Percentiles rank a stretch among this genome's conserved stretches.
Evolutionary conservation across 2,329 filamentous ascomycete genomes (phyloP).

Genomic region (Alternaria viburni): DNA sequence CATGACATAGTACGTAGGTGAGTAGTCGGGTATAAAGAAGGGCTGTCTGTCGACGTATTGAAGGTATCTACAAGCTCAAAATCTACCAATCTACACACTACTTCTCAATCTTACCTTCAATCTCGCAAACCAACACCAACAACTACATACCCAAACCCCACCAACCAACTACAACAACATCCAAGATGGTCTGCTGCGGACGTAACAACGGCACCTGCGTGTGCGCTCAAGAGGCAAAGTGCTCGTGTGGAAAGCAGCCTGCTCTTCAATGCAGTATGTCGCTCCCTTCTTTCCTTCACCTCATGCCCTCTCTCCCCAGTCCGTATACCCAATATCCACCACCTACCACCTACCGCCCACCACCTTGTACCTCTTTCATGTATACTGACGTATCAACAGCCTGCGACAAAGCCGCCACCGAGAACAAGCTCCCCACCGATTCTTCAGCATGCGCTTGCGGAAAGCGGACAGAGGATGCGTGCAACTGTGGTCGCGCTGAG

Average conservation of each 20-base stretch:
- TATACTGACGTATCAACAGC: slow-evolving; percentile 36
- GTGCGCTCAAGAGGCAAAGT: slow-evolving; percentile 67
- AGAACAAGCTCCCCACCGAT: slow-evolving; percentile 68
- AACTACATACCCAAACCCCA: neutral
- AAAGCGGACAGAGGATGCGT: slow-evolving; percentile 67
- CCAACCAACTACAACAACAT: slow-evolving; percentile 16
- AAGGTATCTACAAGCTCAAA: neutral
- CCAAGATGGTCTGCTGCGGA: slow-evolving; percentile 64
- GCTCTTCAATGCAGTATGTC: slow-evolving; percentile 77
- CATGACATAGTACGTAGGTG: slow-evolving; percentile 19
- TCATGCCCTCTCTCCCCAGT: neutral
- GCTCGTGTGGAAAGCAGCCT: slow-evolving; percentile 88
- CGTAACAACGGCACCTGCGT: slow-evolving; percentile 63
- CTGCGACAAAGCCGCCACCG: slow-evolving; percentile 75
- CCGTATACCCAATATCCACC: neutral
- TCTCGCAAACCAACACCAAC: neutral
- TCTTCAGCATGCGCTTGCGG: slow-evolving; percentile 80
- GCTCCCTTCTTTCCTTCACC: slow-evolving; percentile 12
- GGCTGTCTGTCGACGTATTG: slow-evolving; percentile 2
- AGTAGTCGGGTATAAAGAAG: slow-evolving; percentile 28
- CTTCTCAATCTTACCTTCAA: neutral
- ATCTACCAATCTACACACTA: neutral
- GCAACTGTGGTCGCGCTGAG: slow-evolving; percentile 81
- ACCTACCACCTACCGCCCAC: neutral
- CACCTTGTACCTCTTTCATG: neutral